A percentile compares a stretch with the other conserved stretches of the same genome.
Evolutionary conservation across 192 early-diverging fungal genomes (phyloP).

Genomic region (Coemansia sp.): DNA sequence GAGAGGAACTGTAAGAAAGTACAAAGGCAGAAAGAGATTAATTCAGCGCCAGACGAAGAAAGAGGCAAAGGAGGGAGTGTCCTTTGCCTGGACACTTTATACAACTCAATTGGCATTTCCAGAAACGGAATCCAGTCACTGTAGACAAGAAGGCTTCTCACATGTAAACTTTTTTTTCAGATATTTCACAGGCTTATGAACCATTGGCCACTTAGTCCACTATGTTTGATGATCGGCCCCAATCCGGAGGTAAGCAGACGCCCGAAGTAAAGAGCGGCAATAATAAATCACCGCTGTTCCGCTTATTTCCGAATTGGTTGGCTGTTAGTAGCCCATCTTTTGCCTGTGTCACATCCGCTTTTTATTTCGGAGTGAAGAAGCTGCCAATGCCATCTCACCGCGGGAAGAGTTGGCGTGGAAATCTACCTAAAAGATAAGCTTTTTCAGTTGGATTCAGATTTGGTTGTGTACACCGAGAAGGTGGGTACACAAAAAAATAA

Average conservation of each 20-base stretch:
- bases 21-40: conserved; percentile 7
- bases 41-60: neutral
- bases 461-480: neutral
- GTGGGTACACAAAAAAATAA: neutral
- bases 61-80: neutral
- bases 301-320: neutral
- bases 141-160: too few species aligned
- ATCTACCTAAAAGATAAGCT: neutral
- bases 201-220: neutral
- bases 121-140: too few species aligned
- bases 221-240: neutral
- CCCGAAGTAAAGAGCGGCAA: neutral
- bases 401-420: neutral
- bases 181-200: neutral
- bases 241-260: neutral
- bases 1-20: neutral
- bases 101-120: neutral
- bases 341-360: too few species aligned
- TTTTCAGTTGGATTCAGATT: neutral
- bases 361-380: neutral
- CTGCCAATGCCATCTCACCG: neutral
- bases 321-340: neutral
- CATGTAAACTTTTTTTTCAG: too few species aligned
- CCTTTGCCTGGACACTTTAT: too few species aligned
- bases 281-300: neutral